phyloP scores from a whole-genome alignment of 106 monocot genomes.

The Platanthera guangdongensis region DNA sequence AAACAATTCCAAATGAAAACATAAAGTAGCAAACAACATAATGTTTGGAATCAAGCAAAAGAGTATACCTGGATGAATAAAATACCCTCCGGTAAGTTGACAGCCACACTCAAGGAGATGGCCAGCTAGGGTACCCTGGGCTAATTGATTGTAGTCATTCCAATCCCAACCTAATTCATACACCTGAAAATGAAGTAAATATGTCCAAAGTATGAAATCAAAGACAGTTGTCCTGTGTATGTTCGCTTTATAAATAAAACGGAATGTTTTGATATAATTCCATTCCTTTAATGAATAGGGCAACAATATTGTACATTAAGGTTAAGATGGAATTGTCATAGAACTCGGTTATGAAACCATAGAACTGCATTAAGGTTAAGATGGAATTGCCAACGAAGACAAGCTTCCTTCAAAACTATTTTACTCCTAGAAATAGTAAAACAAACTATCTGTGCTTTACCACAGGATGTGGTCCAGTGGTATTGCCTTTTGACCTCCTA shows the following conservation, averaged over 20 bases:
- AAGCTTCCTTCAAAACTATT: not conserved
- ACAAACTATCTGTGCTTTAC: not conserved
- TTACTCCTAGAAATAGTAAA: not conserved
- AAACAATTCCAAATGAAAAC: not conserved
- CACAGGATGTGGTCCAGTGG: too few species aligned
- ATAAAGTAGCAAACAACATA: conserved; percentile 2
- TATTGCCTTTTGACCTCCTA: too few species aligned
- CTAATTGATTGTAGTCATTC: conserved; percentile 61
- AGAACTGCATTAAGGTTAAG: not conserved
- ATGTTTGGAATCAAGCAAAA: conserved; percentile 2
- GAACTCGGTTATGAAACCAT: not conserved
- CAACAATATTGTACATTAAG: not conserved
- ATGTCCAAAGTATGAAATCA: not conserved
- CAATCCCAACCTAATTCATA: conserved; percentile 98
- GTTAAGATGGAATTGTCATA: not conserved
- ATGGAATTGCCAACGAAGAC: not conserved
- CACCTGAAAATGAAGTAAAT: conserved; percentile 42
- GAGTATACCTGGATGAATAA: conserved; percentile 87
- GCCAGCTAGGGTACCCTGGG: conserved; percentile 80
- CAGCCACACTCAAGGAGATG: conserved; percentile 99
- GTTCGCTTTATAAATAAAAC: not conserved
- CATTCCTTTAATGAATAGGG: not conserved
- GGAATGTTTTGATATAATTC: not conserved
- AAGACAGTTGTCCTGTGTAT: not conserved
- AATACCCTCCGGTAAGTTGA: conserved; percentile 96